A percentile compares a stretch with the other conserved stretches of the same genome.
These are phyloP conservation scores for Phellinidium pouzarii DNA, from an alignment of 1,284 basidiomycete genomes.

Conservation along the genomic window DNA sequence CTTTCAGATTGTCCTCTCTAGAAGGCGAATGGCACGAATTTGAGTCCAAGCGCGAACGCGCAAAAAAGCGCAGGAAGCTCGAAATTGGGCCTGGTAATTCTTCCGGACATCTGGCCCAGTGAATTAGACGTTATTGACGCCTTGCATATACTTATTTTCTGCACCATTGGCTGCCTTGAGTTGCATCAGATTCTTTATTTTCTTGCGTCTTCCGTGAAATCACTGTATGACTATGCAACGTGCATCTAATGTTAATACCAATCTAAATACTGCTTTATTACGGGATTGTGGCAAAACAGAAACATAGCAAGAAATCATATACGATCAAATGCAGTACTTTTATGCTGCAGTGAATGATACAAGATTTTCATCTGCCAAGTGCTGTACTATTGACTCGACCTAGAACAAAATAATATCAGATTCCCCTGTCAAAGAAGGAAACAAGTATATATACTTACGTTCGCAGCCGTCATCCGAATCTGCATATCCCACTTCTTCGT, in stretches of 20 bases:
- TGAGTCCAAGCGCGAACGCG: slow-evolving; percentile 81
- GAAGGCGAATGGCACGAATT: slow-evolving; percentile 95
- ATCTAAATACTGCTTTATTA: slow-evolving; percentile 20
- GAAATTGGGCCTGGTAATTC: slow-evolving; percentile 26
- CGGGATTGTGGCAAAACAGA: neutral
- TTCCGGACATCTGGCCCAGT: slow-evolving; percentile 9
- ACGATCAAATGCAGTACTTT: slow-evolving; percentile 18
- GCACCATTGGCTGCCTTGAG: neutral
- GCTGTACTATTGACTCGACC: slow-evolving; percentile 79
- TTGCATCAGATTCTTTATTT: neutral
- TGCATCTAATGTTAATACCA: slow-evolving; percentile 21
- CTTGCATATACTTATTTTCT: slow-evolving; percentile 19
- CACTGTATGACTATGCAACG: slow-evolving; percentile 16
- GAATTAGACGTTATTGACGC: slow-evolving; percentile 1
- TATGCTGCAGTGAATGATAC: slow-evolving; percentile 35
- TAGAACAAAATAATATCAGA: slow-evolving; percentile 25
- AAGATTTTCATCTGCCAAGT: slow-evolving; percentile 63
- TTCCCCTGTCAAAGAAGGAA: neutral
- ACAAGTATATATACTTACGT: slow-evolving; percentile 42
- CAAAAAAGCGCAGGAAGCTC: slow-evolving; percentile 62
- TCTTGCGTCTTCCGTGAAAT: neutral
- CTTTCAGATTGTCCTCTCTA: slow-evolving; percentile 49
- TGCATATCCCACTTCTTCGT: slow-evolving; percentile 91
- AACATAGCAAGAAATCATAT: neutral
- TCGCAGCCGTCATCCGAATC: slow-evolving; percentile 78